Base-by-base conservation (phyloP, 1,284 basidiomycete species). In the Leucoagaricus sp. region DNA sequence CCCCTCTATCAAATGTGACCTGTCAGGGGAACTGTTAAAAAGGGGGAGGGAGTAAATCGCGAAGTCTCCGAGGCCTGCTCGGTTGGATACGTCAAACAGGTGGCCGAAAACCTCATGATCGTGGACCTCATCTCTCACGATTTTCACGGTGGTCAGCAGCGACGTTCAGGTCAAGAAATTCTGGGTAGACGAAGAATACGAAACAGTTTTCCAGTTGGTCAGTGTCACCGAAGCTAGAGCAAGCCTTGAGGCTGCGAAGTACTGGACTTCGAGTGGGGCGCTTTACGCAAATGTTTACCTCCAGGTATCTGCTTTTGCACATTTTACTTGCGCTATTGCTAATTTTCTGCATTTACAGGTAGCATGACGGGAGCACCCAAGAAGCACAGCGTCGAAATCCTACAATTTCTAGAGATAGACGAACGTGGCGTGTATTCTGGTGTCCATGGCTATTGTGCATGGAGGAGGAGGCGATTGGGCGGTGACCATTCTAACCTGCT, bases 311-410 rank as follows among this genome's bases (percentile, higher is more conserved):
- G n/a, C n/a, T 71, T 40, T 48, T 25, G 53, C 53, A 40, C 34
- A 12, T 17, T 48, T 38, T 52, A 15, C 34, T 3, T 17, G 10
- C 12, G 15, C 10, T 2, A 21, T 15, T 56, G 21, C 40, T 23
- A 15, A 25, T 44, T 7, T 28, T n/a, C 13, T 15, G n/a, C 9
- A 33, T 34, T 23, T 60, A 59, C 66, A 89, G 94, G 94, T 1
- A 96, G 93, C 62, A 99, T 99, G 96, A 98, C 96, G 0, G 96
- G 96, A 21, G 96, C 96, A 0, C 96, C 96, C 0, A 98, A 99
- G 75, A 88, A 96, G 61, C 87, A 96, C 19, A 94, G 91, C 51
- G 91, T 98, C 0, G 91, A 96, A 71, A 87, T 98, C 38, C 79
- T 99, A 1, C 91, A 94, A 63, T 79, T 77, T 1, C 81, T 98